phyloP scores from a whole-genome alignment of 495 filamentous ascomycete genomes.

The Penicillium macrosclerotiorum region DNA sequence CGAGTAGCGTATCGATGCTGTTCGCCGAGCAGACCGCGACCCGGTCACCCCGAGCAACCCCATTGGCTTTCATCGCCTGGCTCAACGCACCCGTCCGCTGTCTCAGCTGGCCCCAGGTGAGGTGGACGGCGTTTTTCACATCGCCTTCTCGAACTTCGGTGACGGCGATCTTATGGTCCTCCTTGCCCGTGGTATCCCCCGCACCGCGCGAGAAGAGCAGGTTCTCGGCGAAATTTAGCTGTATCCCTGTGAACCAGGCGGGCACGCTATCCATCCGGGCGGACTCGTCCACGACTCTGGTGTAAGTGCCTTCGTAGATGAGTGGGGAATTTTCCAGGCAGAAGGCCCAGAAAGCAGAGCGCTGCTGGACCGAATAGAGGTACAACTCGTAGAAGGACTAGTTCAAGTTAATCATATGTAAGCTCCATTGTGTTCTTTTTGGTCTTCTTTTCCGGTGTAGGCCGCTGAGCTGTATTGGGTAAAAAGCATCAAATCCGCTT shows the following conservation, averaged over 20 bases:
- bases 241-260: conserved; percentile 58
- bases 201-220: conserved; percentile 47
- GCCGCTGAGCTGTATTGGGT: too few relatives aligned
- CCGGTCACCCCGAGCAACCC: conserved; percentile 67
- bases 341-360: conserved; percentile 65
- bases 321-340: conserved; percentile 57
- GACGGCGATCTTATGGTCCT: conserved; percentile 64
- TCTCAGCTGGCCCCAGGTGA: conserved; percentile 65
- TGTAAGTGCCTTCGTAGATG: conserved; percentile 60
- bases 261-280: conserved; percentile 67
- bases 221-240: conserved; percentile 81
- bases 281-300: conserved; percentile 62
- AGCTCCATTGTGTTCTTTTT: background rate
- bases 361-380: conserved; percentile 57
- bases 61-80: conserved; percentile 60
- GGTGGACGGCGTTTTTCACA: conserved; percentile 46
- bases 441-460: too few relatives aligned
- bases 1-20: conserved; percentile 65
- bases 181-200: conserved; percentile 49
- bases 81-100: conserved; percentile 52
- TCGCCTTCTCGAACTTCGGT: conserved; percentile 73
- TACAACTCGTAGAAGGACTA: conserved; percentile 59
- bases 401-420: conserved; percentile 9
- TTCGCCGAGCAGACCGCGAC: conserved; percentile 70
- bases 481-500: too few relatives aligned